These are phyloP conservation scores for Sclerotinia glacialis DNA, from an alignment of 2,329 filamentous ascomycete species.

Conservation along the genomic window DNA sequence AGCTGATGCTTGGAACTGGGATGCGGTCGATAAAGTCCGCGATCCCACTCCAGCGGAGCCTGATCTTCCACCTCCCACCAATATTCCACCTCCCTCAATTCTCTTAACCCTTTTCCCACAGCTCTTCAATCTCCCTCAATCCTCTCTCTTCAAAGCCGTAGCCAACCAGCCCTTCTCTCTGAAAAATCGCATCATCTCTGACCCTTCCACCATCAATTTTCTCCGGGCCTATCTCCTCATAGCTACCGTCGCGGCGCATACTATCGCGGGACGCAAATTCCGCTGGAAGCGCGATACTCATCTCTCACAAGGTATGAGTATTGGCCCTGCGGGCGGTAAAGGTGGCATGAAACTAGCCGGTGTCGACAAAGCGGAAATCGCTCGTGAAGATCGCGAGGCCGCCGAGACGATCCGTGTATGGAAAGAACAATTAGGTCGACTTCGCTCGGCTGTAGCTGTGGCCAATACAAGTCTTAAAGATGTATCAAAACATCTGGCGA, in stretches of 20 bases:
- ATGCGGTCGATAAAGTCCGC: slow-evolving; percentile 32
- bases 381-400: slow-evolving; percentile 80
- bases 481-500: slow-evolving; percentile 39
- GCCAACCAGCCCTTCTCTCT: slow-evolving; percentile 55
- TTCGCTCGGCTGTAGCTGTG: slow-evolving; percentile 70
- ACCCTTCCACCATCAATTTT: slow-evolving; percentile 60
- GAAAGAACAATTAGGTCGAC: slow-evolving; percentile 70
- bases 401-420: slow-evolving; percentile 73
- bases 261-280: slow-evolving; percentile 79
- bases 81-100: slow-evolving; percentile 84
- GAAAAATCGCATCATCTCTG: slow-evolving; percentile 61
- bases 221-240: slow-evolving; percentile 62
- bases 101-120: slow-evolving; percentile 73
- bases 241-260: slow-evolving; percentile 67
- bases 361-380: slow-evolving; percentile 77
- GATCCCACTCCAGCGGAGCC: slow-evolving; percentile 15
- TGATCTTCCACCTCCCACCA: slow-evolving; percentile 49
- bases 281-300: slow-evolving; percentile 90
- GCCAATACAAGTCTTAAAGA: slow-evolving; percentile 49
- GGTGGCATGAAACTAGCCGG: slow-evolving; percentile 90
- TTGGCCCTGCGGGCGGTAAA: slow-evolving; percentile 68
- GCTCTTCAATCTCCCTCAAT: slow-evolving; percentile 64
- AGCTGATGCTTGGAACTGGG: slow-evolving; percentile 39
- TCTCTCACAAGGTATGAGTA: slow-evolving; percentile 83
- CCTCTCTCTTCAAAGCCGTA: slow-evolving; percentile 63